phyloP scores from a whole-genome alignment of 1,139 yeast species.

The Yamadazyma atlantica region DNA sequence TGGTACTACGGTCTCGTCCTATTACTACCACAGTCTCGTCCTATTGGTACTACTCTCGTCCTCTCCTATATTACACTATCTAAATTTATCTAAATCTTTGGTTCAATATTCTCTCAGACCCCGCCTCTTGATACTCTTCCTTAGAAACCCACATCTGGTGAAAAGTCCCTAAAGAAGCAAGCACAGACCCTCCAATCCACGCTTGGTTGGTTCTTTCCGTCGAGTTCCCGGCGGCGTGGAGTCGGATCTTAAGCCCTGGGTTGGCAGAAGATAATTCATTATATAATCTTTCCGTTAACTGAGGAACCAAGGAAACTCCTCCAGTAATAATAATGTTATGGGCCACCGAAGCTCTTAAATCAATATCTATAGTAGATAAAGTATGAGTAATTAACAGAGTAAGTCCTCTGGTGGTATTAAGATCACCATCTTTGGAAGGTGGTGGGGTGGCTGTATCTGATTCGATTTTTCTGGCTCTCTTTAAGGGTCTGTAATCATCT shows the following conservation, averaged over 20 bases:
- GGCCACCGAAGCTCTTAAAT: conserved; percentile 84
- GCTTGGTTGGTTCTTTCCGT: conserved; percentile 82
- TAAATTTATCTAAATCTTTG: conserved; percentile 63
- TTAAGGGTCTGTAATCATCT: conserved; percentile 70
- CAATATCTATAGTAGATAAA: conserved; percentile 76
- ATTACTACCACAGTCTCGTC: too few species aligned
- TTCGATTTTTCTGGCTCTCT: conserved; percentile 54
- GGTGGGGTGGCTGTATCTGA: conserved; percentile 40
- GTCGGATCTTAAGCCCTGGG: conserved; percentile 90
- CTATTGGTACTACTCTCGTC: too few species aligned
- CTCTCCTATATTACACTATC: not conserved
- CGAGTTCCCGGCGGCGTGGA: conserved; percentile 84
- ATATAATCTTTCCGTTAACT: conserved; percentile 77
- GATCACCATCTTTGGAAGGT: conserved; percentile 19
- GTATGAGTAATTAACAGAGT: conserved; percentile 71
- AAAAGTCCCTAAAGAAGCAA: conserved; percentile 91
- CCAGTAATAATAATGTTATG: conserved; percentile 93
- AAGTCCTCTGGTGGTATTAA: conserved; percentile 46
- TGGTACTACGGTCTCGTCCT: too few species aligned
- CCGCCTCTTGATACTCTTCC: conserved; percentile 89
- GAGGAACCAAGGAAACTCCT: conserved; percentile 84
- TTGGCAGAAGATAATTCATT: conserved; percentile 69
- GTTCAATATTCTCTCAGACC: conserved; percentile 72
- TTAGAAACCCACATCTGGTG: conserved; percentile 96
- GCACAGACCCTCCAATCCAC: conserved; percentile 95